Base-by-base conservation (phyloP, 2,329 filamentous ascomycete genomes). In the Ascochyta fabae region DNA sequence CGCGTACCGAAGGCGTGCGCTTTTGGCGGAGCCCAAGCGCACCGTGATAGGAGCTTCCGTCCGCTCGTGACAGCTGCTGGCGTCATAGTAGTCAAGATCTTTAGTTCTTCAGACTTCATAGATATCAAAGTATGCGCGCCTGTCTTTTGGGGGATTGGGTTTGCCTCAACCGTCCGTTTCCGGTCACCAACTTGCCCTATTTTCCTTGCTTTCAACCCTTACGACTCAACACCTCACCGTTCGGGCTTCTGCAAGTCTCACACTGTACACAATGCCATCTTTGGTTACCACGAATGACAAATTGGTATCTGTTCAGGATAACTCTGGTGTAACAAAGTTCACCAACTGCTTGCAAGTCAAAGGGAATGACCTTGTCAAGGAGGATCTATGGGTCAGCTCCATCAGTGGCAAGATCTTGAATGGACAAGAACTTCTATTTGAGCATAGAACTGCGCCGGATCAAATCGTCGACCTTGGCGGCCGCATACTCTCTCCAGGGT, bases 371-470 rank as follows among this genome's bases (percentile, higher is more conserved):
- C 81, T 96, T 24, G 83, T 96, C 40, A 77, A 86, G 40, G 87
- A 90, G 60, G 93, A 96, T 70, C 83, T 96, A n/a, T 96, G 92
- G 92, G 87, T 96, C 58, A 92, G 90, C 74, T 90, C 91, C 0
- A 72, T 82, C 15, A 91, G 88, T 1, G 93, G 93, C 62, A 93
- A 91, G 74, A 91, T 96, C 68, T 81, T 96, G 43, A 84, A 87
- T 64, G 91, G 83, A 51, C 85, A 87, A 69, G 80, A 85, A 59
- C 80, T 84, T 53, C 83, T 87, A 72, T 93, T 90, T 72, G 86
- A 87, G 65, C 83, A 90, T 48, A 81, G 86, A 41, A 79, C 83
- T 49, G 80, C 88, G 3, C 91, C 93, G 1, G 90, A 94, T 71
- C 78, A 87, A 64, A 87, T 88, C 49, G 82, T 96, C 65, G 87